A percentile compares a stretch with the other conserved stretches of the same genome.
phyloP scores from a whole-genome alignment of 768 basidiomycete species.

The Lentinula aciculospora region DNA sequence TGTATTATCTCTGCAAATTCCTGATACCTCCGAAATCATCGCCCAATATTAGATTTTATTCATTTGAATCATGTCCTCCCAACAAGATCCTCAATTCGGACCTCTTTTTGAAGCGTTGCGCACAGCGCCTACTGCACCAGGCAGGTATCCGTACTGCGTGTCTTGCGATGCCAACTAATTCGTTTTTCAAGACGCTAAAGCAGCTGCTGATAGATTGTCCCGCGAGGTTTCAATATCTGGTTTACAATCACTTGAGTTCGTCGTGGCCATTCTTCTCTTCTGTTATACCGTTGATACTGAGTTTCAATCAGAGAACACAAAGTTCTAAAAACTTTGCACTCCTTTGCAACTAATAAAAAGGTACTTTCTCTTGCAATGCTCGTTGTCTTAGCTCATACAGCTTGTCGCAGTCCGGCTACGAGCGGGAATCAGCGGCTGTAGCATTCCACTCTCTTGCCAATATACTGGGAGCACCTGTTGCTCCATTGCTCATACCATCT shows the following conservation, averaged over 20 bases:
- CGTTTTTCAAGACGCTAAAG: slow-evolving; percentile 65
- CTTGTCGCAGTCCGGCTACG: slow-evolving; percentile 54
- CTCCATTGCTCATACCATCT: slow-evolving; percentile 71
- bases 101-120: slow-evolving; percentile 46
- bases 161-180: slow-evolving; percentile 8
- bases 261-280: neutral
- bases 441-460: slow-evolving; percentile 71
- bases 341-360: slow-evolving; percentile 76
- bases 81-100: slow-evolving; percentile 36
- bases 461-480: slow-evolving; percentile 63
- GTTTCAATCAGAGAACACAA: slow-evolving; percentile 44
- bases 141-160: slow-evolving; percentile 22
- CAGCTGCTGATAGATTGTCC: slow-evolving; percentile 75
- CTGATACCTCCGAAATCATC: slow-evolving; percentile 8
- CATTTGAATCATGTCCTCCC: slow-evolving; percentile 32
- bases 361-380: neutral
- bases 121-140: slow-evolving; percentile 58
- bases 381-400: neutral
- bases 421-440: slow-evolving; percentile 82
- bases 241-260: slow-evolving; percentile 53
- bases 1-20: neutral
- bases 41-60: slow-evolving; percentile 3
- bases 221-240: slow-evolving; percentile 63
- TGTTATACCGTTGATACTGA: neutral
- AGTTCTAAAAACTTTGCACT: slow-evolving; percentile 59